phyloP scores from a whole-genome alignment of 768 basidiomycete genomes.

The Coprinopsis cinerea region DNA sequence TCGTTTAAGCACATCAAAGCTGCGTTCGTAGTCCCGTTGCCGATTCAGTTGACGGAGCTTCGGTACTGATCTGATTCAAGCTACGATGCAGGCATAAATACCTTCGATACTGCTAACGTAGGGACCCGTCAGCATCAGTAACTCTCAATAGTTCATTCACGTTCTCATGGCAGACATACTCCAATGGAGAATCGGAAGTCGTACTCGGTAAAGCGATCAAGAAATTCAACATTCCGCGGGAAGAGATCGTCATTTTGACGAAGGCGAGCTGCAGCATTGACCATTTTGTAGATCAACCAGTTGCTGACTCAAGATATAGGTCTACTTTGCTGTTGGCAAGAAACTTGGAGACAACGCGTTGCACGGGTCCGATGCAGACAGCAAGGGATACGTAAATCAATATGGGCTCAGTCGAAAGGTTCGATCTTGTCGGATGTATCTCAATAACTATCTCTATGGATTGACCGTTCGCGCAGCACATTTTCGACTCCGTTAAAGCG shows the following conservation, averaged over 20 bases:
- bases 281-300: conserved; percentile 14
- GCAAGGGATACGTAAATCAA: conserved; percentile 48
- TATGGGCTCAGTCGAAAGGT: conserved; percentile 37
- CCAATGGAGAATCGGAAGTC: conserved; percentile 59
- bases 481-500: conserved; percentile 62
- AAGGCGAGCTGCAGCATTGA: conserved; percentile 43
- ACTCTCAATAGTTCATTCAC: neutral
- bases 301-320: no score
- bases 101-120: conserved; percentile 55
- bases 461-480: conserved; percentile 45
- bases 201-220: conserved; percentile 72
- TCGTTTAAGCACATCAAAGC: conserved; percentile 48
- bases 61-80: no score
- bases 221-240: conserved; percentile 55
- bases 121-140: neutral
- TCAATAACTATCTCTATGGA: neutral
- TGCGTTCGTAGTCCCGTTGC: no score
- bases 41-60: no score
- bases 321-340: no score
- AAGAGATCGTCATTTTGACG: conserved; percentile 75
- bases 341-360: no score
- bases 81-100: conserved; percentile 59
- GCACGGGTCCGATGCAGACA: no score
- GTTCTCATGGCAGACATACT: conserved; percentile 44
- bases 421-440: neutral